These are phyloP conservation scores for Kockiozyma suomiensis DNA, from an alignment of 805 yeast genomes.

Conservation along the genomic window DNA sequence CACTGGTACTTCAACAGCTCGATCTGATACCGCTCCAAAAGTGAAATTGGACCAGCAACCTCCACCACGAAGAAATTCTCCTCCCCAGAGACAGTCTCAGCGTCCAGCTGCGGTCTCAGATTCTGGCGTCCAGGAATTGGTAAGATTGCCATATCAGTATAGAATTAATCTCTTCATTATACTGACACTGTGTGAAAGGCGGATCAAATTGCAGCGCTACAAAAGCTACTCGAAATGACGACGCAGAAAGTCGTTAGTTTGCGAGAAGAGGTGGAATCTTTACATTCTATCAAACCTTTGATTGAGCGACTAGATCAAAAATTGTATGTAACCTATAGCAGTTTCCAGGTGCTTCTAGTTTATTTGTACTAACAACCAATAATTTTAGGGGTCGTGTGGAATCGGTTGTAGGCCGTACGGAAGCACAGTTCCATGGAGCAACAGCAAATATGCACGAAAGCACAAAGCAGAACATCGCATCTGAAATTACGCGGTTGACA, in stretches of 20 bases:
- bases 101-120: constrained; percentile 1
- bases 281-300: constrained; percentile 23
- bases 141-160: neutral
- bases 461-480: constrained; percentile 29
- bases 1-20: constrained; percentile 14
- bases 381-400: constrained; percentile 27
- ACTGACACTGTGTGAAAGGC: neutral
- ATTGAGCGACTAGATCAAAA: constrained; percentile 30
- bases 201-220: constrained; percentile 8
- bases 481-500: constrained; percentile 27
- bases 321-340: constrained; percentile 11
- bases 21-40: neutral
- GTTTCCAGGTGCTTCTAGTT: neutral
- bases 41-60: constrained; percentile 1
- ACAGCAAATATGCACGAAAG: constrained; percentile 31
- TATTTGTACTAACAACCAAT: neutral
- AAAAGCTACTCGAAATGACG: constrained; percentile 5
- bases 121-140: constrained; percentile 3
- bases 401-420: constrained; percentile 21
- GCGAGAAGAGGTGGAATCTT: constrained; percentile 30
- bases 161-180: neutral
- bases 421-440: constrained; percentile 34
- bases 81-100: constrained; percentile 13
- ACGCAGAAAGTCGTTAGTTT: constrained; percentile 8
- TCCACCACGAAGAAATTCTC: neutral